Percentiles rank a stretch among this genome's conserved stretches.
These are phyloP conservation scores for Gossypium aridum DNA, from an alignment of 441 rosid species.

Conservation along the genomic window DNA sequence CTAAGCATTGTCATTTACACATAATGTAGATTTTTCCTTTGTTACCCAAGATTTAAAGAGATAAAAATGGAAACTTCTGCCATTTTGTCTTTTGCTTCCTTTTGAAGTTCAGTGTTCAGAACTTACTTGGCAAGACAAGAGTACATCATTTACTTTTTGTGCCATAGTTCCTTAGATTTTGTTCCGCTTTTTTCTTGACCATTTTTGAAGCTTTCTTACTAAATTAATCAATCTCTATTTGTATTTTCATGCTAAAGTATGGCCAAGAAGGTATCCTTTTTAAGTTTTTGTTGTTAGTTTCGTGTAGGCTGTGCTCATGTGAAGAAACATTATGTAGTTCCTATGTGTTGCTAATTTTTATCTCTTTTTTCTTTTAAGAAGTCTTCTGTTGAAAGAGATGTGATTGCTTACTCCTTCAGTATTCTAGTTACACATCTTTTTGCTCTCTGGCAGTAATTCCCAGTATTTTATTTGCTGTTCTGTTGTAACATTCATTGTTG, in stretches of 20 bases:
- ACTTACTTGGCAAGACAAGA: background rate
- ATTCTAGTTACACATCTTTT: background rate
- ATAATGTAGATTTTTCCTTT: background rate
- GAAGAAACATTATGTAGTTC: background rate
- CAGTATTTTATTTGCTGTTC: slow-evolving; percentile 7
- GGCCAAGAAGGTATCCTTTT: background rate
- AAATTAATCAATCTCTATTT: background rate
- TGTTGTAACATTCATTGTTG: slow-evolving; percentile 18
- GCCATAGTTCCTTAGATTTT: background rate
- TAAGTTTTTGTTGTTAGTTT: background rate
- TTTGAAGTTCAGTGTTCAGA: background rate
- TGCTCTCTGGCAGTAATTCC: slow-evolving; percentile 1
- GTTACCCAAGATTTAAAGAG: background rate
- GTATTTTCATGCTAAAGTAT: background rate
- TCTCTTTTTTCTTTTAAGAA: background rate
- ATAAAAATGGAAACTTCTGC: background rate
- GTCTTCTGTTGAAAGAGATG: background rate
- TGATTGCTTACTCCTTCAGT: background rate
- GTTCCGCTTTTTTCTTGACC: background rate
- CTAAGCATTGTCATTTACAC: background rate
- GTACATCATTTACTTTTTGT: background rate
- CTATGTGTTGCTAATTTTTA: background rate
- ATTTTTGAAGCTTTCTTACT: background rate
- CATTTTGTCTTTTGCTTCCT: background rate
- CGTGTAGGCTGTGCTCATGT: background rate